Evolutionary conservation across 1,284 basidiomycete species (phyloP).

Genomic region (Rhodotorula glutinis): DNA sequence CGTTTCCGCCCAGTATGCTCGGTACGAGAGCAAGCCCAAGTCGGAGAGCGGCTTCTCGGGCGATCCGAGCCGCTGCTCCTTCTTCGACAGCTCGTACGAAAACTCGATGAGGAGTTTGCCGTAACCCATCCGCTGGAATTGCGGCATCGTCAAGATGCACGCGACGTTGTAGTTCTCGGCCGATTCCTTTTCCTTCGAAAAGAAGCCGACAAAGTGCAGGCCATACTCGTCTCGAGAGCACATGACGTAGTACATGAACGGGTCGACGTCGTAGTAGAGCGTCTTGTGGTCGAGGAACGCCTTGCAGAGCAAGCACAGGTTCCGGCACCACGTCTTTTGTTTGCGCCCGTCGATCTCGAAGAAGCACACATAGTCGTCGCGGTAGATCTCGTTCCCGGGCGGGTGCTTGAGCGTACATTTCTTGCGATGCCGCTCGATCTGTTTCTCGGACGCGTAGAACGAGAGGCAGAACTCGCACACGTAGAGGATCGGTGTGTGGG

Average conservation of each 20-base stretch:
- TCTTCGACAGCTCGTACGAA: constrained; percentile 95
- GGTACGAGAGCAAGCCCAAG: constrained; percentile 86
- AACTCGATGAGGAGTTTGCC: constrained; percentile 97
- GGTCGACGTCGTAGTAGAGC: constrained; percentile 98
- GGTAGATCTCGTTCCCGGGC: constrained; percentile 98
- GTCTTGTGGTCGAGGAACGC: constrained; percentile 99
- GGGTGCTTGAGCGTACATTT: constrained; percentile 94
- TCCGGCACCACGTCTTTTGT: constrained; percentile 95
- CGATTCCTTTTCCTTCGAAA: constrained; percentile 98
- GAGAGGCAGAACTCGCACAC: constrained; percentile 98
- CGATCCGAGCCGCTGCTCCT: constrained; percentile 90
- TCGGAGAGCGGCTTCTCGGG: constrained; percentile 98
- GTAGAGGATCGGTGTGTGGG: constrained; percentile 89
- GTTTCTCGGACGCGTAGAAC: constrained; percentile 81
- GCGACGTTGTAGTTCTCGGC: constrained; percentile 98
- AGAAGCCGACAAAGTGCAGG: constrained; percentile 95
- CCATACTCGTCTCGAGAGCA: constrained; percentile 81
- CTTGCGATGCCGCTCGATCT: constrained; percentile 82
- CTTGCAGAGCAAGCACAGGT: constrained; percentile 92
- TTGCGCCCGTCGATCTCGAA: constrained; percentile 98
- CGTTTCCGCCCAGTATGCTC: constrained; percentile 96
- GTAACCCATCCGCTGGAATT: constrained; percentile 94
- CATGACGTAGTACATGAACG: constrained; percentile 99
- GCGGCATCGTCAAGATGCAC: constrained; percentile 95
- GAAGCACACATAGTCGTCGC: constrained; percentile 92